These are phyloP conservation scores for Tetracladium maxilliforme DNA, from an alignment of 2,329 filamentous ascomycete species.

Conservation along the genomic window DNA sequence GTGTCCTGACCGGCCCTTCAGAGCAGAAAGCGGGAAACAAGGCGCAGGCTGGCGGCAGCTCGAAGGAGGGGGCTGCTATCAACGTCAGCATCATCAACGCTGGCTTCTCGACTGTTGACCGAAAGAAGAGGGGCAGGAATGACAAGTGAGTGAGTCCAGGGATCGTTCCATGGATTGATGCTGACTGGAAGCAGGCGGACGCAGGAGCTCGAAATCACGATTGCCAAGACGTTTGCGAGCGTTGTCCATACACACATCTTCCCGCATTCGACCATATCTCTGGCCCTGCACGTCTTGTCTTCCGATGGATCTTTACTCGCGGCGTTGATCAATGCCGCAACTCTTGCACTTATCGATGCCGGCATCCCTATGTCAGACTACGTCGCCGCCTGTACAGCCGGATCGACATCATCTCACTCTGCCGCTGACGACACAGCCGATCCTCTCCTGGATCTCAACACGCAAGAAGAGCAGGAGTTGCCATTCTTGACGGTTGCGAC, in stretches of 20 bases:
- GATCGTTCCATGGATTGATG: slow-evolving; percentile 1
- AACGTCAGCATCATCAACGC: slow-evolving; percentile 74
- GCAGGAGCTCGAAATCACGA: slow-evolving; percentile 65
- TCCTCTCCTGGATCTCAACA: slow-evolving; percentile 67
- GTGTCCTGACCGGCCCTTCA: slow-evolving; percentile 73
- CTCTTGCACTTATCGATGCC: slow-evolving; percentile 83
- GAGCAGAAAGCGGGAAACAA: slow-evolving; percentile 44
- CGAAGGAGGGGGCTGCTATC: slow-evolving; percentile 46
- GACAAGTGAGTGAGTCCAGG: slow-evolving; percentile 50
- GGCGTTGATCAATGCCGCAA: slow-evolving; percentile 79
- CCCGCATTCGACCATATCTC: slow-evolving; percentile 70
- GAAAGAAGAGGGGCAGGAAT: slow-evolving; percentile 58
- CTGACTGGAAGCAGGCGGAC: slow-evolving; percentile 42
- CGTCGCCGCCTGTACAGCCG: slow-evolving; percentile 75
- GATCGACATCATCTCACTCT: slow-evolving; percentile 55
- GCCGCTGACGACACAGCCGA: slow-evolving; percentile 56
- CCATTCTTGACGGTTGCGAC: slow-evolving; percentile 81
- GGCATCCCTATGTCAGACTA: slow-evolving; percentile 94
- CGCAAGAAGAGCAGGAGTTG: slow-evolving; percentile 71
- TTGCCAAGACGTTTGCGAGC: slow-evolving; percentile 61
- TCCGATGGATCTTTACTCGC: slow-evolving; percentile 86
- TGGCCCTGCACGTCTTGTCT: slow-evolving; percentile 75
- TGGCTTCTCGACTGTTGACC: slow-evolving; percentile 76
- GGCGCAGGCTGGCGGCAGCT: slow-evolving; percentile 17
- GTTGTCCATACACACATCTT: slow-evolving; percentile 79